These are phyloP conservation scores for Obba rivulosa DNA, from an alignment of 768 basidiomycete species.

Conservation along the genomic window DNA sequence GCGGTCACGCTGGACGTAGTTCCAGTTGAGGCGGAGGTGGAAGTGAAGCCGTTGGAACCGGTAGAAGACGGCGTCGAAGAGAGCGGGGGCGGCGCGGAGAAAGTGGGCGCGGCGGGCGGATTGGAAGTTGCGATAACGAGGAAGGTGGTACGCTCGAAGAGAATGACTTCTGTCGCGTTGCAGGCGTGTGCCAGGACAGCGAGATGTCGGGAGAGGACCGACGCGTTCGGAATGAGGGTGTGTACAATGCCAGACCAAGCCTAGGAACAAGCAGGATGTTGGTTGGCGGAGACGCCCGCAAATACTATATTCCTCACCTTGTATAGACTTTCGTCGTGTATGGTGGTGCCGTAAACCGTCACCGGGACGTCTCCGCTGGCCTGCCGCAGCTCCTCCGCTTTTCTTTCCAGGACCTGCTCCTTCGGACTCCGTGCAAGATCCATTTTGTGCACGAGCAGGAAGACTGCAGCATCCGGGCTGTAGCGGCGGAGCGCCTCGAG, in stretches of 20 bases:
- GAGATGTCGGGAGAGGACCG: slow-evolving; percentile 84
- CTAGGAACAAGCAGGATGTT: slow-evolving; percentile 34
- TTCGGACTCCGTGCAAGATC: slow-evolving; percentile 76
- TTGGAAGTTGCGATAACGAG: slow-evolving; percentile 89
- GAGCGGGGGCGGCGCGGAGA: slow-evolving; percentile 22
- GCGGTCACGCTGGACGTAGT: slow-evolving; percentile 4
- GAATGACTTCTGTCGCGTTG: slow-evolving; percentile 87
- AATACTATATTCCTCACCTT: slow-evolving; percentile 45
- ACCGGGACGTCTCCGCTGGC: slow-evolving; percentile 56
- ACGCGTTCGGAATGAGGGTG: slow-evolving; percentile 90
- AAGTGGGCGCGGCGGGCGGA: slow-evolving; percentile 37
- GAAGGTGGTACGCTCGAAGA: slow-evolving; percentile 97
- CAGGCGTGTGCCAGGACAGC: slow-evolving; percentile 83
- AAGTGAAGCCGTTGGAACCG: slow-evolving; percentile 15
- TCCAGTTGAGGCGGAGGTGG: not conserved
- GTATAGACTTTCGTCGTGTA: slow-evolving; percentile 90
- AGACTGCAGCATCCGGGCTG: slow-evolving; percentile 80
- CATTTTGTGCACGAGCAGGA: slow-evolving; percentile 96
- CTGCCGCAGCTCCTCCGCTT: slow-evolving; percentile 66
- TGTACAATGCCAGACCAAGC: slow-evolving; percentile 99
- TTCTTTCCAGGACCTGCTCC: slow-evolving; percentile 57
- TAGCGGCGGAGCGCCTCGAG: slow-evolving; percentile 74
- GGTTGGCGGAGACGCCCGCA: slow-evolving; percentile 1
- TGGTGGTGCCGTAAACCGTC: slow-evolving; percentile 88
- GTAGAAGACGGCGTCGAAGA: slow-evolving; percentile 22